These are phyloP conservation scores for Gossypium australe DNA, from an alignment of 345 rosid species.

Conservation along the genomic window DNA sequence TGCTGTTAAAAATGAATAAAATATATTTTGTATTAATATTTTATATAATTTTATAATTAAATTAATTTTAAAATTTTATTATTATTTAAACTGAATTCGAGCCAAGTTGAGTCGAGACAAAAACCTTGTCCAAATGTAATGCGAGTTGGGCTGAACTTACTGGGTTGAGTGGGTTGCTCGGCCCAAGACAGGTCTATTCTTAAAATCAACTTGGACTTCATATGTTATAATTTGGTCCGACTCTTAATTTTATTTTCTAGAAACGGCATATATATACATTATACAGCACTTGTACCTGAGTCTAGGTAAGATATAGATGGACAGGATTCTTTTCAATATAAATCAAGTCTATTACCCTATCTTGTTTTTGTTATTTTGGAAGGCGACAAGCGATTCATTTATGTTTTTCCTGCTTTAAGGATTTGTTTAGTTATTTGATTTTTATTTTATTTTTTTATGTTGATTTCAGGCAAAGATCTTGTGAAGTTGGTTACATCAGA, in stretches of 20 bases:
- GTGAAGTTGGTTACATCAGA: slow-evolving; percentile 10
- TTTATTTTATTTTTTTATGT: neutral
- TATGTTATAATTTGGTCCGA: neutral
- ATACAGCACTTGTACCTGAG: neutral
- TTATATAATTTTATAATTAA: too few relatives aligned
- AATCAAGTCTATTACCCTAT: neutral
- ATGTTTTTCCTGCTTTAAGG: neutral
- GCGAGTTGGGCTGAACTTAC: too few relatives aligned
- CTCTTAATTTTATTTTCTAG: neutral
- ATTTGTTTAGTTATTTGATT: neutral
- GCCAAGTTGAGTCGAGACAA: too few relatives aligned
- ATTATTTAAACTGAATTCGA: too few relatives aligned
- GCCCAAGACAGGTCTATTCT: too few relatives aligned
- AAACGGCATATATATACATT: neutral
- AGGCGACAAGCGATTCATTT: neutral
- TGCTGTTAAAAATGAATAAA: too few relatives aligned
- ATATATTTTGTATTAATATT: too few relatives aligned
- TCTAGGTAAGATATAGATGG: neutral
- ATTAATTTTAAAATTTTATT: too few relatives aligned
- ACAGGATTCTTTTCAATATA: neutral
- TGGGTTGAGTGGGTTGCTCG: too few relatives aligned
- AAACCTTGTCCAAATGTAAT: too few relatives aligned
- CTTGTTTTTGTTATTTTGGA: neutral
- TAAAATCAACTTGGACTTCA: neutral
- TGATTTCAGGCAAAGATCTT: slow-evolving; percentile 23